Base-by-base conservation (phyloP, 169 alveolate species). In the Cryptosporidium tyzzeri region DNA sequence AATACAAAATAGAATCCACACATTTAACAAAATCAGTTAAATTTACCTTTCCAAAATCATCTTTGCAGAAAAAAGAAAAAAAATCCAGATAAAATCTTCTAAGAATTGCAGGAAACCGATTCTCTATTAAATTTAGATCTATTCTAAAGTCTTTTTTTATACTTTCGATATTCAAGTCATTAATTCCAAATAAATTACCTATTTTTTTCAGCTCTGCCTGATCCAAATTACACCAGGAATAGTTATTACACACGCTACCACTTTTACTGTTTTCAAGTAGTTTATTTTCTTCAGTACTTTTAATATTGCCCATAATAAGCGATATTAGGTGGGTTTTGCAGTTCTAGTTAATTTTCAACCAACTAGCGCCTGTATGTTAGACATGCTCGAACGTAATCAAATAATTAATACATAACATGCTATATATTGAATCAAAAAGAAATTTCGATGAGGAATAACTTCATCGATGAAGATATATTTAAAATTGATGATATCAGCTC, bases 251-350 rank as follows among this genome's bases (percentile, higher is more conserved):
- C 21, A 37, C 31, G 0, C 18, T 8, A 16, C n/a, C 21, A n/a
- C 14, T 21, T 1, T 14, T 39, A 8, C 33, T 35, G 23, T 29
- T 41, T 6, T 37, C 23, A 37, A 29, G 31, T 37, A 35, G 21
- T 29, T 37, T 55, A 14, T 53, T 23, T 16, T 21, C 50, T 18
- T 50, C 59, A 9, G 35, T 51, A n/a, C 71, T 53, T 35, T 73
- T 73, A 31, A 26, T 59, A 55, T 73, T 73, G 14, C 86, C 86
- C 86, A 73, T 73, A 37, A 37, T 50, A 2, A 70, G 69, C 58
- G 69, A 51, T 29, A 69, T 70, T 21, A 14, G 16, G 58, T 45
- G 41, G 68, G 37, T 69, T 10, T 12, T 45, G 37, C 35, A 14
- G 21, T 44, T 23, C 45, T 39, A 41, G 14, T 16, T 41, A 44